Evolutionary conservation across 257 asterid species (phyloP), one percentile per base, ranked within the genome.

Genomic region (Lantana camara): DNA sequence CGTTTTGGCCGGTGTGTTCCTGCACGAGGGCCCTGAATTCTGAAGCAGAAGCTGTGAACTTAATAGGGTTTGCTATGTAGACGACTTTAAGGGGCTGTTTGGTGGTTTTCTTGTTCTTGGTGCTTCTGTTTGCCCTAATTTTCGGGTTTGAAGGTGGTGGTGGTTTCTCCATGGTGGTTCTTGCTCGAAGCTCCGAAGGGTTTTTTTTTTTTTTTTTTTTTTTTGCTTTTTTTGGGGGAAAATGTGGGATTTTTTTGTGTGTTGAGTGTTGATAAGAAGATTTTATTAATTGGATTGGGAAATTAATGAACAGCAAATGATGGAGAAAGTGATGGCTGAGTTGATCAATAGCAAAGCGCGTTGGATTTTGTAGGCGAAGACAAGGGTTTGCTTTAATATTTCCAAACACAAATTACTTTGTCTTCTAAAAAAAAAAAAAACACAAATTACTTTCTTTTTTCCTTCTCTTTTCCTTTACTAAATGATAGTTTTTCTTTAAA

Each of bases 21-120:
- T 85, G 92, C 45, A 85, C 92, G 13, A 85, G 66, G 35, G 81
- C 77, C 20, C 83, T 73, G 57, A 85, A 85, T 38, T 77, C 70
- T 0, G 88, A 77, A 5, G 80, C 86, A 49, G 83, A 77, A 1
- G 86, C 59, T 22, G 71, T 69, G 62, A 85, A 82, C 70, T 73
- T 85, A 79, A 85, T 75, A 44, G 88, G 92, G 66, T 82, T 82
- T 13, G 86, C 64, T 48, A 84, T 84, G 74, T 84, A 81, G 21
- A 81, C 88, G 22, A 84, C 82, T 20, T 84, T 84, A 11, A 84
- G 78, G 22, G 57, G 75, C 51, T 64, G 32, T 27, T 27, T 27
- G 32, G 4, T 73, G 34, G 61, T 61, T 54, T 70, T 61, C 50
- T n/a, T 77, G 66, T 4, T 69, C 59, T 73, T 75, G 7, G 42